Evolutionary conservation across 371 early-diverging fungal species (phyloP).

Genomic region (Circinella umbellata): DNA sequence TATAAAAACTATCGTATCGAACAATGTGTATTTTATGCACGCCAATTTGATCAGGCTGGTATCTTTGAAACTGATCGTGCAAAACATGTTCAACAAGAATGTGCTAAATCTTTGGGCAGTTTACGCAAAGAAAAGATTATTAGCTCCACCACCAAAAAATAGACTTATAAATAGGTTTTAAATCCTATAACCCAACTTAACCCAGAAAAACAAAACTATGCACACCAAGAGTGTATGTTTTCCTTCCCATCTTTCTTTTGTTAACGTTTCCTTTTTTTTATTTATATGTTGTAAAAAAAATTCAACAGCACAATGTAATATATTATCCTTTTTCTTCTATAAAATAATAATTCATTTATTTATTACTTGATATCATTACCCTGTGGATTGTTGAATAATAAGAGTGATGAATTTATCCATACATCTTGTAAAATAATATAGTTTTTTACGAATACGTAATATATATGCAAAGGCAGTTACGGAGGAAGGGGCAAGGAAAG

Average conservation of each 20-base stretch:
- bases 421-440: background rate
- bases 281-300: too few relatives aligned
- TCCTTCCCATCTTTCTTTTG: background rate
- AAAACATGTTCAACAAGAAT: constrained; percentile 42
- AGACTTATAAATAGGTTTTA: background rate
- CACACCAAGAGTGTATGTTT: background rate
- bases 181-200: too few relatives aligned
- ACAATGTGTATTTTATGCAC: constrained; percentile 46
- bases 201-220: too few relatives aligned
- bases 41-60: constrained; percentile 36
- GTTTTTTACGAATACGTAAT: too few relatives aligned
- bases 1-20: constrained; percentile 44
- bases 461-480: too few relatives aligned
- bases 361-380: background rate
- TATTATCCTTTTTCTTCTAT: constrained; percentile 1
- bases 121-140: constrained; percentile 43
- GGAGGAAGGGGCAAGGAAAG: too few relatives aligned
- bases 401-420: background rate
- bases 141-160: background rate
- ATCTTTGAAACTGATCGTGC: constrained; percentile 30
- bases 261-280: background rate
- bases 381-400: background rate
- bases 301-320: background rate
- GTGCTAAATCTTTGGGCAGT: constrained; percentile 36
- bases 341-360: background rate